These are phyloP conservation scores for Pythium coloratum DNA, from an alignment of 352 stramenopile genomes.

Conservation along the genomic window DNA sequence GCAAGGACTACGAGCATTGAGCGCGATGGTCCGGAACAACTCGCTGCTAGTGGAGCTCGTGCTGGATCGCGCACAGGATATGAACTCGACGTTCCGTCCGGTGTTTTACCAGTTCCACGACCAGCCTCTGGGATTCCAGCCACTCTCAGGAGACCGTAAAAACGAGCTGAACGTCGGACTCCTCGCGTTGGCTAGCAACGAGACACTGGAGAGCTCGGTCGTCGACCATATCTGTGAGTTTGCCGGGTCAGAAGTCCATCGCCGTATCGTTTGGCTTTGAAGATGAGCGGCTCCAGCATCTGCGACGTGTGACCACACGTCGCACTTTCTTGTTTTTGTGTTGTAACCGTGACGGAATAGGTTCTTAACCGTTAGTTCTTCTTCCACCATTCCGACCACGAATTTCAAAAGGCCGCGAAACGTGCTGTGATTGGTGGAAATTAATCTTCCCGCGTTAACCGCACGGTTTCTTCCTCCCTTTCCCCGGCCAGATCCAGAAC, in stretches of 20 bases:
- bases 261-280: constrained; percentile 42
- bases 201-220: constrained; percentile 29
- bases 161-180: constrained; percentile 32
- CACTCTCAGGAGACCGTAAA: constrained; percentile 23
- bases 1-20: constrained; percentile 23
- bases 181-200: constrained; percentile 3
- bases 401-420: constrained; percentile 2
- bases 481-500: background rate
- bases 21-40: constrained; percentile 24
- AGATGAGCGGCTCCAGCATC: background rate
- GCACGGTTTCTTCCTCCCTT: constrained; percentile 16
- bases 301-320: constrained; percentile 19
- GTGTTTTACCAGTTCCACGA: constrained; percentile 30
- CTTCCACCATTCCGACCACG: background rate
- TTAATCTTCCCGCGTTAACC: constrained; percentile 1
- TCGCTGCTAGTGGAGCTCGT: constrained; percentile 31
- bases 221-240: constrained; percentile 38
- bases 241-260: constrained; percentile 24
- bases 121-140: constrained; percentile 28
- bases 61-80: constrained; percentile 29
- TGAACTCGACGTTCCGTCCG: constrained; percentile 19
- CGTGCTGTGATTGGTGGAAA: constrained; percentile 21
- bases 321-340: constrained; percentile 1
- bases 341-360: constrained; percentile 21
- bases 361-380: constrained; percentile 19